Conservation (phyloP, 73 alveolate species). For the Stentor roeselii region DNA sequence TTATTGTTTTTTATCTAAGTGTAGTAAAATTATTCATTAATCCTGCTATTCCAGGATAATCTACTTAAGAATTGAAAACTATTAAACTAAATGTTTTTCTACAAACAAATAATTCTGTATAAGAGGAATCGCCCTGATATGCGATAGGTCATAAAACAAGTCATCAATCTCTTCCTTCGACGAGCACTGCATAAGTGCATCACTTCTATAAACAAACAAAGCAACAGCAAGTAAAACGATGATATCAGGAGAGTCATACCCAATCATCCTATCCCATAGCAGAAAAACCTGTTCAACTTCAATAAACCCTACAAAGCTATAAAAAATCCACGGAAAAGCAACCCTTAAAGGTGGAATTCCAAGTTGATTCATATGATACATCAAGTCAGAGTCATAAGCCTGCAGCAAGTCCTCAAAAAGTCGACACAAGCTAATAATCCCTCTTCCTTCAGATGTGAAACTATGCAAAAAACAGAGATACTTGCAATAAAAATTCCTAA, state of each 20-base stretch:
- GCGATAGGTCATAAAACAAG: constrained; percentile 53
- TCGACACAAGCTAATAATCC: constrained; percentile 50
- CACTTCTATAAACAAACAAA: constrained; percentile 55
- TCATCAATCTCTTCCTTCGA: constrained; percentile 64
- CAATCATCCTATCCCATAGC: constrained; percentile 61
- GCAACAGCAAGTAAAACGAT: constrained; percentile 59
- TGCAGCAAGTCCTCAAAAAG: constrained; percentile 62
- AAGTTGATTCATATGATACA: constrained; percentile 55
- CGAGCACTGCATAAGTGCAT: constrained; percentile 52
- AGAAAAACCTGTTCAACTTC: constrained; percentile 58
- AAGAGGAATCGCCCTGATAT: constrained; percentile 61
- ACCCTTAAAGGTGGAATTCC: constrained; percentile 55
- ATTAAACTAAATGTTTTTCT: constrained; percentile 21
- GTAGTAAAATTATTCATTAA: too few relatives aligned
- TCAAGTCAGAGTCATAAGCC: constrained; percentile 60
- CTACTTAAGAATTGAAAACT: neutral
- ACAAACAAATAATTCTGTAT: constrained; percentile 57
- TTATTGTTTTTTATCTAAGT: too few relatives aligned
- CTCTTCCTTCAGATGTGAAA: constrained; percentile 43
- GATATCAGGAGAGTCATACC: constrained; percentile 58
- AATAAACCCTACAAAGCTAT: constrained; percentile 58
- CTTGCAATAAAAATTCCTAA: constrained; percentile 50
- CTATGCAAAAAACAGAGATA: constrained; percentile 53
- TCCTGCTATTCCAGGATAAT: too few relatives aligned
- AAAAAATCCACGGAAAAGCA: constrained; percentile 72